Evolutionary conservation across 1,284 basidiomycete genomes (phyloP).

Genomic region (Puccinia horiana): DNA sequence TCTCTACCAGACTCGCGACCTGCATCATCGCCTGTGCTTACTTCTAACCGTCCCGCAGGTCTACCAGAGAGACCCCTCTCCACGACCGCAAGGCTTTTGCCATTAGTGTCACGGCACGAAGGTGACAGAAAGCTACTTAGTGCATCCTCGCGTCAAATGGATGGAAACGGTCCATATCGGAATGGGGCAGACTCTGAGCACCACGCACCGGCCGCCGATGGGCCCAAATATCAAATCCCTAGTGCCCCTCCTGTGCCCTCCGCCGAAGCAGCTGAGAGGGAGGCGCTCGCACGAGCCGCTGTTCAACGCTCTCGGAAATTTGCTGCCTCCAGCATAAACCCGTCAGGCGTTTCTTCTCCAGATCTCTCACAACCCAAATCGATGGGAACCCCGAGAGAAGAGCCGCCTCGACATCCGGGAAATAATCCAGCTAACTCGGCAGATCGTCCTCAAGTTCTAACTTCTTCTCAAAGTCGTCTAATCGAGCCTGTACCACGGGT

Average conservation of each 20-base stretch:
- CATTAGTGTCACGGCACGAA: constrained; percentile 26
- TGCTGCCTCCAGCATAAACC: not conserved
- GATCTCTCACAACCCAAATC: constrained; percentile 4
- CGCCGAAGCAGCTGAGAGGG: constrained; percentile 39
- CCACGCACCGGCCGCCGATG: not conserved
- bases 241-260: constrained; percentile 18
- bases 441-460: constrained; percentile 14
- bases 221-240: not conserved
- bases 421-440: constrained; percentile 9
- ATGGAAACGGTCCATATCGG: constrained; percentile 12
- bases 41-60: constrained; percentile 36
- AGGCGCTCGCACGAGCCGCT: constrained; percentile 45
- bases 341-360: not conserved
- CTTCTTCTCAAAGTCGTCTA: constrained; percentile 3
- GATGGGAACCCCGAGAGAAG: not conserved
- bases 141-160: constrained; percentile 19
- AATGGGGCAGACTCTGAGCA: constrained; percentile 18
- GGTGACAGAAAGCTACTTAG: constrained; percentile 29
- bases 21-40: constrained; percentile 29
- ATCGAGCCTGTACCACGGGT: not conserved
- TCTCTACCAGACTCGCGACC: constrained; percentile 53
- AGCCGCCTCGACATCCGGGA: not conserved
- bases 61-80: constrained; percentile 39
- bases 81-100: not conserved
- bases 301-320: constrained; percentile 47